Base-by-base conservation (phyloP, 1,139 yeast species). In the Saccharomyces hybrid region DNA sequence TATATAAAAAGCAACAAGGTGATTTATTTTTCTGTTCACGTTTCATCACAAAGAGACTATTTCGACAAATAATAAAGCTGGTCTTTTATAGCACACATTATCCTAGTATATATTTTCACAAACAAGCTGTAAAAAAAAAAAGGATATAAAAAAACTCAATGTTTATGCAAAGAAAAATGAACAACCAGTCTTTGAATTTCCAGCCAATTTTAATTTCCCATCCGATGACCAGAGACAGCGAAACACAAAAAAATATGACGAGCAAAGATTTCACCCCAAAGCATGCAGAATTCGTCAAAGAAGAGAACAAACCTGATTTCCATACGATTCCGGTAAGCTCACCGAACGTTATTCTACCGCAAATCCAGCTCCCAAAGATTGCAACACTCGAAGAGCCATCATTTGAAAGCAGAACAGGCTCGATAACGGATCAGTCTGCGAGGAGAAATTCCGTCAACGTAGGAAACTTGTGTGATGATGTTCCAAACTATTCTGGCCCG, bases 371-470 rank as follows among this genome's bases (percentile, higher is more conserved):
- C 30, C 30, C 30, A 13, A 25, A 46, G 30, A 46, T 38, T 38
- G 42, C 11, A 8, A 38, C 42, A 38, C 42, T 38, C 11, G 42
- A 38, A 38, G 42, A 38, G 42, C 42, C 42, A 16, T 3, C 23
- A 14, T 38, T 14, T 38, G 42, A 38, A 38, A 38, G 42, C 42
- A 38, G 42, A 16, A 38, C 25, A 6, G 25, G 42, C 23, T 16
- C 42, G 42, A 16, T 38, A 8, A 38, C 42, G 13, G 25, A 38
- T 16, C 25, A 8, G 9, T 38, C 42, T 16, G 25, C 42, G 2
- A 50, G 52, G 26, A 50, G 52, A 34, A 46, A 34, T 26, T 50
- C 52, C 13, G 47, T 50, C 7, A 46, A 46, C 34, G 31, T 50
- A 25, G 52, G 52, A 8, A 16, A 38, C 8, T 20, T 50, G 14